Evolutionary conservation across 192 early-diverging fungal species (phyloP).

Genomic region (Entomortierella chlamydospora): DNA sequence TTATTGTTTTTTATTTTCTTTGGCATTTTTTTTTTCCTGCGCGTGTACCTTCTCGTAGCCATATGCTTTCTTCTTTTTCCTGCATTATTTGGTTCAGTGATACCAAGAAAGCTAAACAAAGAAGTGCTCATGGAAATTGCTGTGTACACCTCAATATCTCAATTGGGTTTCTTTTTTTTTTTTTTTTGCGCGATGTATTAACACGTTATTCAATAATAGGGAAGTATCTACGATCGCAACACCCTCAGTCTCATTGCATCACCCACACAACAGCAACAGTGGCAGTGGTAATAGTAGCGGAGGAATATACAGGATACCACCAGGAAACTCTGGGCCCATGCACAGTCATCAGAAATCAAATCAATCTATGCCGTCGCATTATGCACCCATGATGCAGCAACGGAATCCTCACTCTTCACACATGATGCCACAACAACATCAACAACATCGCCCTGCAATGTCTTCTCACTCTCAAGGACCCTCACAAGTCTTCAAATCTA

Average conservation of each 20-base stretch:
- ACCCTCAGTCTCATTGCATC: constrained; percentile 17
- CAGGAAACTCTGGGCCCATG: not conserved
- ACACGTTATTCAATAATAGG: constrained; percentile 5
- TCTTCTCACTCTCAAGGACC: not conserved
- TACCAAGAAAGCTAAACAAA: no score
- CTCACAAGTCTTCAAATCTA: constrained; percentile 34
- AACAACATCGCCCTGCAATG: constrained; percentile 1
- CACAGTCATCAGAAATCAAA: not conserved
- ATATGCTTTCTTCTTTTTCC: not conserved
- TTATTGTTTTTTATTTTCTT: no score
- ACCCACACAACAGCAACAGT: constrained; percentile 3
- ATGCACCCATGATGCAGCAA: not conserved
- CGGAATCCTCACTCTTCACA: not conserved
- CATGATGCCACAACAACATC: not conserved
- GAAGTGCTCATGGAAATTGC: no score
- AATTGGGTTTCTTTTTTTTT: no score
- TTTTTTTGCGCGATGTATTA: not conserved
- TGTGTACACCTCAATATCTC: no score
- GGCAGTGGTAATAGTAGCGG: not conserved
- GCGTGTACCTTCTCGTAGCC: not conserved
- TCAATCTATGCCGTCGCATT: not conserved
- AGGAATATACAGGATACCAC: constrained; percentile 16
- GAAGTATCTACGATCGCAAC: constrained; percentile 45
- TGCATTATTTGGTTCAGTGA: no score
- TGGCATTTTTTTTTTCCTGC: no score